Base-by-base conservation (phyloP, 345 rosid genomes). In the Brassica nigra region DNA sequence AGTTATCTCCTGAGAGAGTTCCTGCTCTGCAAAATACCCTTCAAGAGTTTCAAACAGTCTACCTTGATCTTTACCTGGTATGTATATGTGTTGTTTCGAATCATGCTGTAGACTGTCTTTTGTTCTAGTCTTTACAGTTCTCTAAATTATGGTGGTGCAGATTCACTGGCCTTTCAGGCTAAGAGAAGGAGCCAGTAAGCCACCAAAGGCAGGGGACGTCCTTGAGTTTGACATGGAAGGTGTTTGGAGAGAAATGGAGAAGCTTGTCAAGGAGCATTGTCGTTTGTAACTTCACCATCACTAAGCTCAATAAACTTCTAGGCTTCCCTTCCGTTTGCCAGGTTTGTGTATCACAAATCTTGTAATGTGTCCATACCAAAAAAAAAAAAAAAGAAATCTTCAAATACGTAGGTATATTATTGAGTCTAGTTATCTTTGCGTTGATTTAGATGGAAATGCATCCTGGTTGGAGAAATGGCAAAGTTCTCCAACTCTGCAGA, bases 181-280 rank as follows among this genome's bases (percentile, higher is more conserved):
- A 8, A 80, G 79, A 78, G 89, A 86, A 23, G 87, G 86, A 20
- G 84, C 87, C 6, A 86, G 89, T 73, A 78, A 70, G 76, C 88
- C 88, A 66, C 86, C 87, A 1, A 79, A 84, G 65, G 82, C 84
- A 1, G 86, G 86, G 3, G 87, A 85, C 12, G 68, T 86, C 1
- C 67, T 82, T 73, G 87, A 85, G 5, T 86, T 85, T 27, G 87
- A 87, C 83, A 84, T 89, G 87, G 87, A 83, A 82, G 88, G 87
- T 1, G 89, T 86, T 57, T 87, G 93, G 93, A 85, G 85, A 81
- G 87, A 87, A 76, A 83, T 89, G 91, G 90, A 86, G 86, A 81
- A 81, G 64, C 89, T 87, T 72, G 84, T 68, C 2, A 75, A 83
- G 83, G 81, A 82, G 75, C 79, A 85, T 87, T 0, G 88, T 91